Base-by-base conservation (phyloP, 2,329 filamentous ascomycete species). In the Aquanectria penicillioides region DNA sequence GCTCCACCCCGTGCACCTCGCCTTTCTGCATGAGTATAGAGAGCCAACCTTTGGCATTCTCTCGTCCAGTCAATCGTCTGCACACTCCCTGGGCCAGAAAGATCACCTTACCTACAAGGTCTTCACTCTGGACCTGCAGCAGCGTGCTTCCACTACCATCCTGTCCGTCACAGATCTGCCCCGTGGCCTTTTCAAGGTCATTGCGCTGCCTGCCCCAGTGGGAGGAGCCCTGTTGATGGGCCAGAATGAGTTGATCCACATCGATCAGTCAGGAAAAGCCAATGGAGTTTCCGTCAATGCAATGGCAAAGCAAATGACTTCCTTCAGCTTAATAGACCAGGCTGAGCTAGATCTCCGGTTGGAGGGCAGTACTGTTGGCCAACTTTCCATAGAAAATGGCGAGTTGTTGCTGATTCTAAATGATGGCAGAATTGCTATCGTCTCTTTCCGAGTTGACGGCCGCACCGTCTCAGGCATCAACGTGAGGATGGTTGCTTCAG, bases 1-100 rank as follows among this genome's bases (percentile, higher is more conserved):
- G 67, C 87, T 94, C 59, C 91, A 97, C 76, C 93, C 94, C 44
- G 88, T 97, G 71, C 92, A 97, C 73, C 86, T 99, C 71, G 89
- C 92, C 53, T 99, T 99, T 75, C 81, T 99, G 65, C 87, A 98
- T 83, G 94, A 98, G 79, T 99, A 99, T 77, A 89, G 95, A 75
- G 95, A 98, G 77, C 94, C 95, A 11, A 99, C 95, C 0, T 97
- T 99, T 78, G 95, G 94, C 55, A 94, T 99, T 60, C 82, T 99
- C 36, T 95, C 93, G 41, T 92, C 94, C 2, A 89, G 88, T 49
- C 81, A 87, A 63, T 83, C 89, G 29, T 87, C 89, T 12, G 94
- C 93, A n/a, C 83, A 84, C 53, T 89, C 92, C 3, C 81, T 98
- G 50, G 91, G 93, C 69, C 86, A 93, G 64, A 95, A 90, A 71